Conservation (phyloP, 192 early-diverging fungal genomes). For the Geranomyces michiganensis region DNA sequence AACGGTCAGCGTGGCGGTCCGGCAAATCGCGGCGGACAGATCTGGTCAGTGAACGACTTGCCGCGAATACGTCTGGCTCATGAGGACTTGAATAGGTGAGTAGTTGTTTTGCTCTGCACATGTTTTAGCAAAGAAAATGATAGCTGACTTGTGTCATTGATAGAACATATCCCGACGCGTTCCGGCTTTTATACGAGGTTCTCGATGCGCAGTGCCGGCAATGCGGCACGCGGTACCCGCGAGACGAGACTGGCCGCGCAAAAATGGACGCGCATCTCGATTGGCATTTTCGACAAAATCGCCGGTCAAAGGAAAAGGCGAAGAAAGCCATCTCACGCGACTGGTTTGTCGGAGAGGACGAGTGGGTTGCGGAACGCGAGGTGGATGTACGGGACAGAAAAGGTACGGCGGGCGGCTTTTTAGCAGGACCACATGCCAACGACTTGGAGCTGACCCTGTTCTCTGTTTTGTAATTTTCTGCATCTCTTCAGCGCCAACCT, state of each 20-base stretch:
- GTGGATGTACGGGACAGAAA: slow-evolving; percentile 36
- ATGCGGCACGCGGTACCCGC: slow-evolving; percentile 83
- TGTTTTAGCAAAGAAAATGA: too few species aligned
- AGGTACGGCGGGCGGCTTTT: slow-evolving; percentile 28
- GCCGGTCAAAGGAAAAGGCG: slow-evolving; percentile 79
- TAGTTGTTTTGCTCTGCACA: too few species aligned
- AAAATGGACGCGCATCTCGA: slow-evolving; percentile 88
- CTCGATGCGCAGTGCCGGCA: slow-evolving; percentile 86
- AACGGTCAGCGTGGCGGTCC: not conserved
- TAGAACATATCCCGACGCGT: slow-evolving; percentile 20
- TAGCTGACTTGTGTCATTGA: not conserved
- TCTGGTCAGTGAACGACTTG: slow-evolving; percentile 20
- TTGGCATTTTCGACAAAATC: slow-evolving; percentile 96
- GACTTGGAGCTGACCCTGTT: too few species aligned
- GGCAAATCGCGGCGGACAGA: not conserved
- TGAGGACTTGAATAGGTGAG: slow-evolving; percentile 44
- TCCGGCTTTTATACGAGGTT: slow-evolving; percentile 59
- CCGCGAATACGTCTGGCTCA: slow-evolving; percentile 33
- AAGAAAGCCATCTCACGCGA: slow-evolving; percentile 81
- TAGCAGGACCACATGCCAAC: too few species aligned
- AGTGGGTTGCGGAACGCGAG: slow-evolving; percentile 51
- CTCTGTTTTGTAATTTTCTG: too few species aligned
- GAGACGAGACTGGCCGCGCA: slow-evolving; percentile 61
- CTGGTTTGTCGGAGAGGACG: slow-evolving; percentile 79
- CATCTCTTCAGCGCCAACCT: slow-evolving; percentile 29